Percentiles rank a stretch among this genome's conserved stretches.
phyloP scores from a whole-genome alignment of 73 alveolate species.

The Chromera velia region DNA sequence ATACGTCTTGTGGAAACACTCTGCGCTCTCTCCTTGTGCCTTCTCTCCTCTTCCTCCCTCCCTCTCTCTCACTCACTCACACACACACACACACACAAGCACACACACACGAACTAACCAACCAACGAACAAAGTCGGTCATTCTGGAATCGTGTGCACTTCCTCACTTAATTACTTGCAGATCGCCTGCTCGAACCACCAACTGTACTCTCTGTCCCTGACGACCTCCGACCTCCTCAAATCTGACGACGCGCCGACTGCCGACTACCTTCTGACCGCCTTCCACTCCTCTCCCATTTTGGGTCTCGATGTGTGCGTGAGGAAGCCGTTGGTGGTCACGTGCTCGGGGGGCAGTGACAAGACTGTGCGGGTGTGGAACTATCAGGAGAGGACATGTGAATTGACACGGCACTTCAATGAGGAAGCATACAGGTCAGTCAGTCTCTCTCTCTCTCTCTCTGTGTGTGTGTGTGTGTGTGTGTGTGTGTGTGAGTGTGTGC shows the following conservation, averaged over 20 bases:
- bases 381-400: conserved; percentile 81
- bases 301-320: conserved; percentile 92
- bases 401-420: conserved; percentile 75
- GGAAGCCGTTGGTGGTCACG: conserved; percentile 94
- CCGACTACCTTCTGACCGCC: conserved; percentile 29
- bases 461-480: background rate
- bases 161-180: no score
- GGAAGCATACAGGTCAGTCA: conserved; percentile 30
- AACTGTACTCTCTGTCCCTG: conserved; percentile 11
- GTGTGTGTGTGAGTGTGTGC: background rate
- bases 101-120: no score
- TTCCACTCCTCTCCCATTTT: conserved; percentile 29
- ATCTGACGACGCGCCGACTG: conserved; percentile 24
- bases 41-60: no score
- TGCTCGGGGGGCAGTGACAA: conserved; percentile 96
- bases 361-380: conserved; percentile 96
- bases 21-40: no score
- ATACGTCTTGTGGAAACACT: no score
- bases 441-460: background rate
- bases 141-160: no score
- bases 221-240: conserved; percentile 36
- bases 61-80: no score
- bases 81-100: no score
- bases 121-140: no score
- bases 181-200: background rate